Conservation (phyloP, 2,329 filamentous ascomycete genomes). For the Colletotrichum ledebouriae region DNA sequence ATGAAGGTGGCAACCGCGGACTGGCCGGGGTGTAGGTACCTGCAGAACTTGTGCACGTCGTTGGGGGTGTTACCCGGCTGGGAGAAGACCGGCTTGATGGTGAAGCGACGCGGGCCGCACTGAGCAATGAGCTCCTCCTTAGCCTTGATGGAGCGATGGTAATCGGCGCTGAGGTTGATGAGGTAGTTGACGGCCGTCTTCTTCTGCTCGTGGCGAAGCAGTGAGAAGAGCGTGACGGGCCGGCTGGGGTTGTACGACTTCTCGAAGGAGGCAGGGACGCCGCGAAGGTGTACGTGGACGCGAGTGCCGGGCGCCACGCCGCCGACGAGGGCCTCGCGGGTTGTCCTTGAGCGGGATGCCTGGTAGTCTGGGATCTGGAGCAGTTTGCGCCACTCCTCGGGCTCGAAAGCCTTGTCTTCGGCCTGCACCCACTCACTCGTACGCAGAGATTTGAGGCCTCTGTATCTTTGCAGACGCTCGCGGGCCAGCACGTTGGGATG, state of each 20-base stretch:
- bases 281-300: conserved; percentile 81
- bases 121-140: conserved; percentile 95
- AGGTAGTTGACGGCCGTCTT: conserved; percentile 90
- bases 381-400: conserved; percentile 88
- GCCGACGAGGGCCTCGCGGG: conserved; percentile 88
- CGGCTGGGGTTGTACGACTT: conserved; percentile 64
- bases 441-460: conserved; percentile 91
- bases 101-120: conserved; percentile 87
- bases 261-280: conserved; percentile 58
- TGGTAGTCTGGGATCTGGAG: conserved; percentile 93
- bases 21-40: conserved; percentile 90
- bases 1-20: conserved; percentile 91
- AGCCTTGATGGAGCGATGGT: conserved; percentile 82
- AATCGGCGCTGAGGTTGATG: conserved; percentile 85
- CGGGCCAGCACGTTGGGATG: conserved; percentile 88
- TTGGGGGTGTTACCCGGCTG: conserved; percentile 91
- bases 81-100: conserved; percentile 93
- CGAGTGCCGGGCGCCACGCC: conserved; percentile 87
- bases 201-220: conserved; percentile 96
- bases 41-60: conserved; percentile 96
- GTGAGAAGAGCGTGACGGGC: conserved; percentile 84
- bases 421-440: conserved; percentile 90
- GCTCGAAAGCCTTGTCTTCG: conserved; percentile 88
- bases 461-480: conserved; percentile 87
- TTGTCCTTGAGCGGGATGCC: conserved; percentile 80